Percentiles rank a stretch among this genome's conserved stretches.
phyloP scores from a whole-genome alignment of 1,284 basidiomycete species.

The Phellinidium pouzarii region DNA sequence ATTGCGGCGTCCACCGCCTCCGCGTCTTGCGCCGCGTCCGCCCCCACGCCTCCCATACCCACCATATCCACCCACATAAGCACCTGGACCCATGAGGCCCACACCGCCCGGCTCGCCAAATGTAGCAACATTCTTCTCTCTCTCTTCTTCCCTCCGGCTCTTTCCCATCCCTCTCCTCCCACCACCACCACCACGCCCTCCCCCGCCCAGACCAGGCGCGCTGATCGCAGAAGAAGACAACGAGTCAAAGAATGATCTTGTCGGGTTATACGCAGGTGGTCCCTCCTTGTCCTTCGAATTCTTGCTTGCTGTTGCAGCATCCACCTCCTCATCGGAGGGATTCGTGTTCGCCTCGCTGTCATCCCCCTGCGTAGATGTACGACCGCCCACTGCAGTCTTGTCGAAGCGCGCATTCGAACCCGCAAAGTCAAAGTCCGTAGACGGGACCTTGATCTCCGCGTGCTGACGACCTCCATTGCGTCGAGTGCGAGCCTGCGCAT shows the following conservation, averaged over 20 bases:
- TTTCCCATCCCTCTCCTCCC: constrained; percentile 47
- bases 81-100: constrained; percentile 61
- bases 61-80: constrained; percentile 48
- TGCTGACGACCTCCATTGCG: constrained; percentile 31
- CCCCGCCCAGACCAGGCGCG: constrained; percentile 24
- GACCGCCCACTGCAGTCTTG: constrained; percentile 48
- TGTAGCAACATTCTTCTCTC: constrained; percentile 72
- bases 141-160: constrained; percentile 69
- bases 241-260: constrained; percentile 73
- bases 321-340: constrained; percentile 19
- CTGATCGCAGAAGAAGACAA: constrained; percentile 50
- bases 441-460: constrained; percentile 38
- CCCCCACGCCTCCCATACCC: constrained; percentile 43
- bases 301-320: constrained; percentile 22
- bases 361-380: constrained; percentile 21
- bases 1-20: constrained; percentile 24
- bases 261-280: constrained; percentile 57
- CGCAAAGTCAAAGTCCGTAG: constrained; percentile 72
- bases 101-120: constrained; percentile 77
- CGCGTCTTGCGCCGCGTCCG: constrained; percentile 34
- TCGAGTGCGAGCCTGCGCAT: constrained; percentile 29
- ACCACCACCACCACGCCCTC: constrained; percentile 32
- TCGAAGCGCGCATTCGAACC: constrained; percentile 70
- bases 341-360: constrained; percentile 20
- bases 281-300: constrained; percentile 23